These are phyloP conservation scores for Lactarius psammicola DNA, from an alignment of 768 basidiomycete species.

Conservation along the genomic window DNA sequence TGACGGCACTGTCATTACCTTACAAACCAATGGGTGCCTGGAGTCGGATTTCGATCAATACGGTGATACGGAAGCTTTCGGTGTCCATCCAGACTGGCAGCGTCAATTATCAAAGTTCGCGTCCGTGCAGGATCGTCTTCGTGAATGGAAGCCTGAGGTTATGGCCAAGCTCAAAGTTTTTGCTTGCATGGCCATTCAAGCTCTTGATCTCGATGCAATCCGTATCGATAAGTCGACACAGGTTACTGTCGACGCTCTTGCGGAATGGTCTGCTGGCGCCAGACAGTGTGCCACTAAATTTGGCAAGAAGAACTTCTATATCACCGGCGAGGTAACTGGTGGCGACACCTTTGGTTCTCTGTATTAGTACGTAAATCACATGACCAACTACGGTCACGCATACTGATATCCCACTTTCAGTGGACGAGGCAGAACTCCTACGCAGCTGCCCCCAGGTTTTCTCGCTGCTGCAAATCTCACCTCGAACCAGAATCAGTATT, in stretches of 20 bases:
- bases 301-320: slow-evolving; percentile 85
- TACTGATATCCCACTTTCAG: slow-evolving; percentile 38
- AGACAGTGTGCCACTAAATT: slow-evolving; percentile 68
- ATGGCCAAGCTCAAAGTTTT: slow-evolving; percentile 76
- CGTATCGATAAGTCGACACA: slow-evolving; percentile 96
- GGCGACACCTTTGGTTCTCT: slow-evolving; percentile 87
- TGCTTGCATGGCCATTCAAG: slow-evolving; percentile 82
- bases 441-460: slow-evolving; percentile 66
- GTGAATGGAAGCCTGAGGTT: slow-evolving; percentile 85
- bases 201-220: slow-evolving; percentile 90
- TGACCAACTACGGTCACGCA: neutral
- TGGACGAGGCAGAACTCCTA: slow-evolving; percentile 85
- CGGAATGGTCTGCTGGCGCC: slow-evolving; percentile 71
- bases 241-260: slow-evolving; percentile 77
- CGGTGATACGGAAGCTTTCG: slow-evolving; percentile 96
- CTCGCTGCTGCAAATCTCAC: slow-evolving; percentile 66
- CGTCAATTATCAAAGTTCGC: slow-evolving; percentile 95
- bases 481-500: slow-evolving; percentile 62
- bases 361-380: slow-evolving; percentile 59
- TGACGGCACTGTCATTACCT: slow-evolving; percentile 59
- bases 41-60: slow-evolving; percentile 91
- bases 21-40: slow-evolving; percentile 68
- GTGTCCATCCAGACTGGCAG: slow-evolving; percentile 92
- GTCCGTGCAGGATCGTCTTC: slow-evolving; percentile 92
- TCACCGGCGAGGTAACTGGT: slow-evolving; percentile 92